Evolutionary conservation across 2,329 filamentous ascomycete genomes (phyloP).

Genomic region (Colletotrichum sp.): DNA sequence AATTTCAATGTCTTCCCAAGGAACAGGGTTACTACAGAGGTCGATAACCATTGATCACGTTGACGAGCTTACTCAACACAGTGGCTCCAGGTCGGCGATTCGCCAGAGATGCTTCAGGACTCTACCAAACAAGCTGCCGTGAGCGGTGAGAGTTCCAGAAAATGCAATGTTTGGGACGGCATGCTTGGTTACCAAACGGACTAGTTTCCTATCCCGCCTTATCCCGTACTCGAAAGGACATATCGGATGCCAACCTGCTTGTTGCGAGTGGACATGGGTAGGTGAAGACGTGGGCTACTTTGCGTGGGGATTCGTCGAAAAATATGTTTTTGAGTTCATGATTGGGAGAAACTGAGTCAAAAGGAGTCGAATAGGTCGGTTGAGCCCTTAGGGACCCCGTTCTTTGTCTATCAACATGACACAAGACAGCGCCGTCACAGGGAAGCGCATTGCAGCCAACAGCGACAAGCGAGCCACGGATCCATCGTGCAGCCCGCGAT

Average conservation of each 20-base stretch:
- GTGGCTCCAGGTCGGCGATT: background rate
- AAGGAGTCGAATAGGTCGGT: background rate
- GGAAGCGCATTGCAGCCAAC: background rate
- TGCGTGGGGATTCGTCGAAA: background rate
- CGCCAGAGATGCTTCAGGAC: background rate
- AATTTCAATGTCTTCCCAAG: background rate
- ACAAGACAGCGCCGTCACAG: background rate
- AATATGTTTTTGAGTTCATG: background rate
- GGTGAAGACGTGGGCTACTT: background rate
- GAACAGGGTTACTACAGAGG: background rate
- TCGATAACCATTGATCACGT: background rate
- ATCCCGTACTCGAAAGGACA: background rate
- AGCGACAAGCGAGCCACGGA: background rate
- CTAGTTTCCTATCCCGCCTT: background rate
- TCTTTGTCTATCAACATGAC: conserved; percentile 3
- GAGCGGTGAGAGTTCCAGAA: background rate
- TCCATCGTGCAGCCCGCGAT: background rate
- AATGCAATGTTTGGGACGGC: background rate
- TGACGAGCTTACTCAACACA: background rate
- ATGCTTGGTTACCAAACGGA: background rate
- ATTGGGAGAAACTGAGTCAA: background rate
- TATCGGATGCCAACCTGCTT: background rate
- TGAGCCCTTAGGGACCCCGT: background rate
- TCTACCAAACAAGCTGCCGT: background rate
- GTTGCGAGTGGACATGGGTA: background rate